Base-by-base conservation (phyloP, 1,284 basidiomycete genomes). In the Leccinum subrobustum region DNA sequence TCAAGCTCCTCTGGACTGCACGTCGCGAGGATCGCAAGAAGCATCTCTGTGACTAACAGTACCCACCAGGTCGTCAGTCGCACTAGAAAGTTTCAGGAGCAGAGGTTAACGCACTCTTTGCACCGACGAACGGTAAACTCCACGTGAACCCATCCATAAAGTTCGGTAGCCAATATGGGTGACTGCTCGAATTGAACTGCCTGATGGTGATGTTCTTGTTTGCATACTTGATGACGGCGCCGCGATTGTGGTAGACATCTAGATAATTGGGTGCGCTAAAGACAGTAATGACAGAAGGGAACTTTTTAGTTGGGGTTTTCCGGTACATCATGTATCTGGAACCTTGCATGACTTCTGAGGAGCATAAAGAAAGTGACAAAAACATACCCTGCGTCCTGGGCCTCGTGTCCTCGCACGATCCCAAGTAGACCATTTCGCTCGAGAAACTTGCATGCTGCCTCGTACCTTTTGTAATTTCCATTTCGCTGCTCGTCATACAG, bases 111-210 rank as follows among this genome's bases (percentile, higher is more conserved):
- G 66, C 72, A 94, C 95, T 98, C 81, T 99, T 99, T 62, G 95
- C 88, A 50, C 96, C 96, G 3, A 99, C 97, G 73, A 99, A 99
- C 0, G 96, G 97, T 66, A 99, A 78, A 82, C 92, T 95, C 97
- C 97, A 99, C 1, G 96, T 98, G 75, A 99, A 99, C 42, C 93
- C 96, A 73, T 99, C 95, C 92, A 98, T 98, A 70, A 98, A 98
- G 78, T 98, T 99, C 3, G 96, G 96, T 47, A 99, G 79, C 88
- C 89, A 91, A 71, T 88, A 91, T 3, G 96, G 97, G 75, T 99
- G 96, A 31, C 91, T 85, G 44, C 87, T 92, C 68, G 91, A 92
- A 77, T 99, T 98, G 81, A 95, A 98, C 77, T 98, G 96, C 62
- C 93, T 83, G 67, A 97, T 96, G 53, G 96, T 98, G 81, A 99